These are phyloP conservation scores for Phytophthora pluvialis DNA, from an alignment of 352 stramenopile species.

Conservation along the genomic window DNA sequence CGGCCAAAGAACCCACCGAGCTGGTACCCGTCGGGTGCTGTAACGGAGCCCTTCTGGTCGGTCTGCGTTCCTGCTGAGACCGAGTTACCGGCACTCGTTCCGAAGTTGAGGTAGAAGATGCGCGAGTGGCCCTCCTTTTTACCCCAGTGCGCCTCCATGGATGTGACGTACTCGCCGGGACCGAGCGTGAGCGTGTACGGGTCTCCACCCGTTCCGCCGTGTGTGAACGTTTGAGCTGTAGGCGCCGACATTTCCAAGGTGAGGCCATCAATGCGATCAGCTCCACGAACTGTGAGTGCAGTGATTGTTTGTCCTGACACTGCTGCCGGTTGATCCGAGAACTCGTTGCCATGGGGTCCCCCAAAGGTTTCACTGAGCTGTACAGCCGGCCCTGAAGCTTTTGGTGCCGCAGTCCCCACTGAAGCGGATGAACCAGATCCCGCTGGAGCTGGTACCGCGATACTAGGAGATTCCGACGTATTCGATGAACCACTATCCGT, in stretches of 20 bases:
- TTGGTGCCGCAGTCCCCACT: too few relatives aligned
- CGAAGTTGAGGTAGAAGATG: constrained; percentile 26
- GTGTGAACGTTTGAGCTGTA: too few relatives aligned
- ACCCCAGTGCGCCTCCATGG: constrained; percentile 29
- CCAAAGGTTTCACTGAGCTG: too few relatives aligned
- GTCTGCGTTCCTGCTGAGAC: constrained; percentile 25
- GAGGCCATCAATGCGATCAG: too few relatives aligned
- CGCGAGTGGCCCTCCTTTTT: constrained; percentile 29
- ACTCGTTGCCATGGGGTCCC: too few relatives aligned
- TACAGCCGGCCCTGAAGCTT: too few relatives aligned
- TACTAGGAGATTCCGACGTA: not conserved
- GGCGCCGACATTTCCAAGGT: too few relatives aligned
- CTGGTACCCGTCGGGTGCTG: constrained; percentile 27
- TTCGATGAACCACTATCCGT: too few relatives aligned
- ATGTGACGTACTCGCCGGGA: constrained; percentile 25
- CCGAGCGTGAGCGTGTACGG: constrained; percentile 21
- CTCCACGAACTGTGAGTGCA: too few relatives aligned
- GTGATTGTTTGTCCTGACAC: too few relatives aligned
- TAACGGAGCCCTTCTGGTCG: constrained; percentile 20
- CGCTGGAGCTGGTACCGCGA: not conserved
- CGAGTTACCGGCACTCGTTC: constrained; percentile 24
- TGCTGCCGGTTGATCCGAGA: too few relatives aligned
- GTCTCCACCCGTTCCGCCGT: constrained; percentile 18
- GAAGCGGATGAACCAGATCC: not conserved
- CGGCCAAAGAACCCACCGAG: constrained; percentile 32